phyloP scores from a whole-genome alignment of 345 rosid species.

The Gynandropsis gynandra region DNA sequence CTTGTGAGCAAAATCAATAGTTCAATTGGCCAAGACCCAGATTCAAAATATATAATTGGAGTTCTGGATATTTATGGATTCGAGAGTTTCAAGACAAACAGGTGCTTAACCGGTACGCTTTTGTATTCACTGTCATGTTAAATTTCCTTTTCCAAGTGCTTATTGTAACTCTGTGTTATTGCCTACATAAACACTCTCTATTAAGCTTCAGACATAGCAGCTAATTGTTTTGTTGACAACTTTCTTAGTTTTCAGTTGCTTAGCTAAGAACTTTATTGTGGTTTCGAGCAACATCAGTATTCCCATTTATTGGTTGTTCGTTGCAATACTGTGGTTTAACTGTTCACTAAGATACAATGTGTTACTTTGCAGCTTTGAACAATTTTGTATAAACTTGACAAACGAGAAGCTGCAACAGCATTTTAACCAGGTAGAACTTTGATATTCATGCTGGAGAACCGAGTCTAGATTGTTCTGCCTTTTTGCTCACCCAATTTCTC shows the following conservation, averaged over 20 bases:
- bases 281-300: conserved; percentile 17
- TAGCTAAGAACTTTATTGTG: conserved; percentile 14
- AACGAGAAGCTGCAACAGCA: conserved; percentile 98
- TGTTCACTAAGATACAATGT: conserved; percentile 3
- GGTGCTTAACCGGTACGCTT: conserved; percentile 98
- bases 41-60: conserved; percentile 72
- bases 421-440: conserved; percentile 80
- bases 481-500: conserved; percentile 18
- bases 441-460: conserved; percentile 2
- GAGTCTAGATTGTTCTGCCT: conserved; percentile 8
- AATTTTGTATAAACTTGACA: conserved; percentile 97
- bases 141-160: conserved; percentile 17
- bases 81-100: conserved; percentile 99
- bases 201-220: conserved; percentile 14
- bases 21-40: conserved; percentile 87
- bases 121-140: conserved; percentile 46
- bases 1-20: conserved; percentile 83
- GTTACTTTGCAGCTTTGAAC: conserved; percentile 73
- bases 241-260: conserved; percentile 18
- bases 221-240: conserved; percentile 11
- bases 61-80: conserved; percentile 99
- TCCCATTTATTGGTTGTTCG: conserved; percentile 14
- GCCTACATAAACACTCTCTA: conserved; percentile 11
- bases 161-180: not conserved
- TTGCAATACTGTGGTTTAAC: conserved; percentile 17